These are phyloP conservation scores for Stagonosporopsis chrysanthemi DNA, from an alignment of 2,329 filamentous ascomycete species.

Conservation along the genomic window DNA sequence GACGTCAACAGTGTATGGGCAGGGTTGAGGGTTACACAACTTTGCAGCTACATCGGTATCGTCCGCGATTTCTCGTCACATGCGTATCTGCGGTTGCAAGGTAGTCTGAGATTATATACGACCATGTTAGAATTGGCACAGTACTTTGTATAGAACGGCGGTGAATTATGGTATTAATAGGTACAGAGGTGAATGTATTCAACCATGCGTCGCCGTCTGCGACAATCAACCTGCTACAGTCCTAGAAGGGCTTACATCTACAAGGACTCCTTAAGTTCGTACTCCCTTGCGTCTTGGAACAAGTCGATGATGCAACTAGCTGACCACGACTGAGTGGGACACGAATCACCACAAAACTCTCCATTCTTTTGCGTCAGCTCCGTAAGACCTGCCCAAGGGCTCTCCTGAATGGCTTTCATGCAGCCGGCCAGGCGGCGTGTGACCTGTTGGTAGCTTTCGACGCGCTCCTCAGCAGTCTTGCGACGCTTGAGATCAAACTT, in stretches of 20 bases:
- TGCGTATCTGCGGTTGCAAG: not conserved
- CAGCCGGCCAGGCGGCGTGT: slow-evolving; percentile 82
- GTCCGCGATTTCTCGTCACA: not conserved
- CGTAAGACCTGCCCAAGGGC: slow-evolving; percentile 86
- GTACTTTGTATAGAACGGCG: not conserved
- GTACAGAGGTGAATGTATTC: slow-evolving; percentile 4
- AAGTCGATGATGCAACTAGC: slow-evolving; percentile 93
- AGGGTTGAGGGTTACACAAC: not conserved
- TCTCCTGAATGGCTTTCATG: slow-evolving; percentile 81
- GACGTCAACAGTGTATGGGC: not conserved
- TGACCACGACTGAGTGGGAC: slow-evolving; percentile 96
- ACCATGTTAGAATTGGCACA: not conserved
- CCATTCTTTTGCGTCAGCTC: slow-evolving; percentile 94
- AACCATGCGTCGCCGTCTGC: not conserved
- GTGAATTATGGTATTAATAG: slow-evolving; percentile 5
- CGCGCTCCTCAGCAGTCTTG: slow-evolving; percentile 70
- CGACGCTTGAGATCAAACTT: slow-evolving; percentile 85
- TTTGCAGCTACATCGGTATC: not conserved
- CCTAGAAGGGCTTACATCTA: not conserved
- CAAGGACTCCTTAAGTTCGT: slow-evolving; percentile 33
- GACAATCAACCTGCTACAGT: not conserved
- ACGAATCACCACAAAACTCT: slow-evolving; percentile 86
- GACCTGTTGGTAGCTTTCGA: slow-evolving; percentile 94
- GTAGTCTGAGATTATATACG: not conserved
- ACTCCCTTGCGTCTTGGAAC: slow-evolving; percentile 80